Evolutionary conservation across 2,329 filamentous ascomycete species (phyloP).

Genomic region (Exophiala xenobiotica): DNA sequence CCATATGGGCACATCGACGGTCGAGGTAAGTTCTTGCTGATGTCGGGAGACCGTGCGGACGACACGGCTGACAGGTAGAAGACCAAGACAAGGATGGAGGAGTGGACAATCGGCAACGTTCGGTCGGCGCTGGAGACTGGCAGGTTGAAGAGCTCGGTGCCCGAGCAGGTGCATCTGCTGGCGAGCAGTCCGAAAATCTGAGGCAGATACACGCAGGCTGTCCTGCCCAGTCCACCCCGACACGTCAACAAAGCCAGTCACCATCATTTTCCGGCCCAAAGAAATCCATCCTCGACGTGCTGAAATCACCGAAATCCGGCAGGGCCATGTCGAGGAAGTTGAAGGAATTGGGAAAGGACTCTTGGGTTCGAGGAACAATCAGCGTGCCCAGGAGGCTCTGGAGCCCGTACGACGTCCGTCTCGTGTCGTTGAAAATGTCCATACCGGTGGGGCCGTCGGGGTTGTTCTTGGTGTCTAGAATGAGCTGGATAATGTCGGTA

Average conservation of each 20-base stretch:
- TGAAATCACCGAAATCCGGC: conserved; percentile 3
- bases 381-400: conserved; percentile 9
- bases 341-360: conserved; percentile 6
- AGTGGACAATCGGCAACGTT: conserved; percentile 10
- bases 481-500: conserved; percentile 15
- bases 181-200: background rate
- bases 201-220: background rate
- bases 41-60: too few species aligned
- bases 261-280: conserved; percentile 13
- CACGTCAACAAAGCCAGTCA: conserved; percentile 8
- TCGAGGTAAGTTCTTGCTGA: too few species aligned
- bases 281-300: conserved; percentile 1
- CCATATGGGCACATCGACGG: conserved; percentile 82
- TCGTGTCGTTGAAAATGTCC: conserved; percentile 15
- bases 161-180: conserved; percentile 11
- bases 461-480: conserved; percentile 14
- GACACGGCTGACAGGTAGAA: background rate
- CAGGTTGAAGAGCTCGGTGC: conserved; percentile 4
- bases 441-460: conserved; percentile 10
- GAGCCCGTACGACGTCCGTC: conserved; percentile 14
- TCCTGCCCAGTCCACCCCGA: too few species aligned
- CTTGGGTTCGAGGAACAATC: background rate
- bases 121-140: conserved; percentile 6
- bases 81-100: conserved; percentile 18
- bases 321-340: conserved; percentile 12